Evolutionary conservation across 2,329 filamentous ascomycete genomes (phyloP).

Genomic region (Paracoccidioides lutzii): DNA sequence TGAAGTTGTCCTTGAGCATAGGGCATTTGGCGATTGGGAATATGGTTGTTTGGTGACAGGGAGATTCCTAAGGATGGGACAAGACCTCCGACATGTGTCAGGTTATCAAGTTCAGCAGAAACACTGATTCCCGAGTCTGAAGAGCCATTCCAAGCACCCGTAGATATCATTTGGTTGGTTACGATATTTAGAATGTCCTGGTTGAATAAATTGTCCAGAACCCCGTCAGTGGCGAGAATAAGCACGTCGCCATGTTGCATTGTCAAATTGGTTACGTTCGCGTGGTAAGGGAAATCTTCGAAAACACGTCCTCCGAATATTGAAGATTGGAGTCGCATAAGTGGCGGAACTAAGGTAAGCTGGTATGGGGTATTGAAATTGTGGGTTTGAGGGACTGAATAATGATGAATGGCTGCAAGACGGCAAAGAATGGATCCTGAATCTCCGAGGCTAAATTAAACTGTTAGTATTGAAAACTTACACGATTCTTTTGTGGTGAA

Average conservation of each 20-base stretch:
- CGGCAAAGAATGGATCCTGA: constrained; percentile 84
- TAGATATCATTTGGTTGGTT: constrained; percentile 59
- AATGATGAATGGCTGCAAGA: constrained; percentile 70
- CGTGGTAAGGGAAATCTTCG: constrained; percentile 71
- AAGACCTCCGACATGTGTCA: constrained; percentile 39
- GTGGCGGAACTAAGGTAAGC: constrained; percentile 72
- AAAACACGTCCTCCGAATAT: constrained; percentile 74
- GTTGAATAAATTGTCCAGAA: constrained; percentile 90
- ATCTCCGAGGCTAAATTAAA: constrained; percentile 55
- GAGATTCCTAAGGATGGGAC: constrained; percentile 15
- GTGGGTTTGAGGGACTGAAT: constrained; percentile 80
- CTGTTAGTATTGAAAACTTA: neutral
- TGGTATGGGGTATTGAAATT: constrained; percentile 97
- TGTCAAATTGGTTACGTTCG: constrained; percentile 61
- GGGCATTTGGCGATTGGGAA: constrained; percentile 8
- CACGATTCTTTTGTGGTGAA: neutral
- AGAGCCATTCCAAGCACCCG: constrained; percentile 60
- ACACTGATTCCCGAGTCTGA: constrained; percentile 49
- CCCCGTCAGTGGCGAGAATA: constrained; percentile 86
- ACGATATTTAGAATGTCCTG: constrained; percentile 77
- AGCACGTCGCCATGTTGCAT: constrained; percentile 85
- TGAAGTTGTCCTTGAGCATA: constrained; percentile 18
- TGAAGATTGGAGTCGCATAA: constrained; percentile 63
- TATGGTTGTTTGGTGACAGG: constrained; percentile 4
- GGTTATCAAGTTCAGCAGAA: constrained; percentile 43